These are phyloP conservation scores for Tetradesmus obliquus DNA, from an alignment of 139 green algal genomes.

Conservation along the genomic window DNA sequence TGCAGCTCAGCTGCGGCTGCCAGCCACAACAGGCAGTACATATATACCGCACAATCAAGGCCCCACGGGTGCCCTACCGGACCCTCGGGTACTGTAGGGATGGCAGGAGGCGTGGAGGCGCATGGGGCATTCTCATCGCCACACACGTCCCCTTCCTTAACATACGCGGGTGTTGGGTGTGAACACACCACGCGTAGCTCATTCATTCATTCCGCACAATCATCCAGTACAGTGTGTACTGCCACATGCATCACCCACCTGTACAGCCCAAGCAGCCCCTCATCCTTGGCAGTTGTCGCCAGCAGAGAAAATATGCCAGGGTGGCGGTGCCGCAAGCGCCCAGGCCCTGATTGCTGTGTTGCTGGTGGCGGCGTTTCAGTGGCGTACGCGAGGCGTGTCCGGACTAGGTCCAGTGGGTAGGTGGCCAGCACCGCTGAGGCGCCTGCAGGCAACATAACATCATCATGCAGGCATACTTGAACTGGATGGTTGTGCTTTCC, in stretches of 20 bases:
- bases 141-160: no score
- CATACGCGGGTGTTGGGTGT: no score
- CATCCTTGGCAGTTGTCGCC: conserved; percentile 53
- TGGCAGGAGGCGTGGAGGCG: no score
- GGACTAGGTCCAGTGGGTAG: conserved; percentile 92
- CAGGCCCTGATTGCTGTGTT: neutral
- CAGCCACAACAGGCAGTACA: neutral
- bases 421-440: conserved; percentile 89
- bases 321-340: conserved; percentile 17
- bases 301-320: conserved; percentile 60
- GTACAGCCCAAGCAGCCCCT: conserved; percentile 80
- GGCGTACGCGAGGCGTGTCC: conserved; percentile 85
- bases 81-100: no score
- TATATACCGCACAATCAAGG: neutral
- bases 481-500: no score
- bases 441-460: conserved; percentile 56
- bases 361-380: conserved; percentile 42
- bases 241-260: neutral
- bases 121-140: no score
- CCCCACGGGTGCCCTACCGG: no score
- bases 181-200: no score
- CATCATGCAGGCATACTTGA: neutral
- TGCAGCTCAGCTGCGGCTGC: no score
- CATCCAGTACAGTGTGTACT: no score
- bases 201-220: no score